Base-by-base conservation (phyloP, 768 basidiomycete species). In the Agaricus subrufescens region DNA sequence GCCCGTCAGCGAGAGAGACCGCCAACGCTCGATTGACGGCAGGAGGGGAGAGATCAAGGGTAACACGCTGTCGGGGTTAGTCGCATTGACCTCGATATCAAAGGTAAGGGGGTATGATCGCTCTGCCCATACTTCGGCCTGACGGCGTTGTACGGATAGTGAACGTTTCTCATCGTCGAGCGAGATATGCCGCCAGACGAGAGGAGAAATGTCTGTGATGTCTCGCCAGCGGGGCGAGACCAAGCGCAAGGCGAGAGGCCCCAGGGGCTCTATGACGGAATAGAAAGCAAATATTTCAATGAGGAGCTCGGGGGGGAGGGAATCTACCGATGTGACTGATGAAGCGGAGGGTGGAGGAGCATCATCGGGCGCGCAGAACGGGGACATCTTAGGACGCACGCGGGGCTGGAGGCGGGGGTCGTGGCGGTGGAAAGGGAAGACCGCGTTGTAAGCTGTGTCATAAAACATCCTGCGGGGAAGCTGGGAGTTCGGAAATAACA, bases 21-120 rank as follows among this genome's bases (percentile, higher is more conserved):
- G 71, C 86, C 87, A 89, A 40, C 89, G 80, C 56, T 71, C 64
- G 43, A 88, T 63, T 29, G 77, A 70, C 9, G 79, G 72, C 0
- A 90, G 70, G 37, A 89, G 72, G 4, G 83, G 85, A 0, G 85
- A 83, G 34, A 90, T 71, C 57, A 89, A 74, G 8, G 87, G 79
- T 3, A 89, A 74, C 34, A 88, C 71, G 54, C 70, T 69, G 56
- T 86, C 81, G 27, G 74, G 67, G 54, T 77, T 72, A 23, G 69
- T 54, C 19, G 83, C 67, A 14, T 76, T 67, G 54, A 89, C 63
- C 38, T 81, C 72, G 50, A 89, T 71, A 58, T 80, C 75, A 61
- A 87, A 79, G 0, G 73, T 72, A 38, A 87, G 74, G 0, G 82
- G 81, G 4, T 67, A 59, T 3, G 86, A 86, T 47, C 75, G 76